A percentile compares a stretch with the other conserved stretches of the same genome.
phyloP scores from a whole-genome alignment of 768 basidiomycete species.

The Mycena capillaripes region DNA sequence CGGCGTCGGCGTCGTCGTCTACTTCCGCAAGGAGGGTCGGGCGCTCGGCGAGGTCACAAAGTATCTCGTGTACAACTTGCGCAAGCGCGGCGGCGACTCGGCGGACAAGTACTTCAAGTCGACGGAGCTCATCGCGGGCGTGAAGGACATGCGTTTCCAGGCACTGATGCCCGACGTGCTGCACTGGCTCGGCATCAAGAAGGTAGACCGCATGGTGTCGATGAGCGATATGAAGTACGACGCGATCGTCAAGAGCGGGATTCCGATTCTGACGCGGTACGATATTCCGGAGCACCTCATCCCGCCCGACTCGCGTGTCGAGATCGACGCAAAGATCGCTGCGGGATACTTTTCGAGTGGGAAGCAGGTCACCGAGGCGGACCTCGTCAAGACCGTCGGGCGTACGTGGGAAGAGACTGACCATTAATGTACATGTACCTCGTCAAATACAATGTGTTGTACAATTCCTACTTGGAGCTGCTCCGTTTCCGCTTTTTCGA shows the following conservation, averaged over 20 bases:
- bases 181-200: slow-evolving; percentile 94
- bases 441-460: neutral
- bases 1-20: slow-evolving; percentile 93
- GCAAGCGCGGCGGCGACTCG: slow-evolving; percentile 94
- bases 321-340: slow-evolving; percentile 97
- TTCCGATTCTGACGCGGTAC: slow-evolving; percentile 84
- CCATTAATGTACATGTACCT: slow-evolving; percentile 58
- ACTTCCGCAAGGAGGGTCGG: slow-evolving; percentile 95
- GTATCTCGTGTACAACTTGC: slow-evolving; percentile 96
- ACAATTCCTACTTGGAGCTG: slow-evolving; percentile 1
- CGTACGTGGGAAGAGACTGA: slow-evolving; percentile 93
- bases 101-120: slow-evolving; percentile 96
- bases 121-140: slow-evolving; percentile 94
- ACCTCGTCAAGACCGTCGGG: slow-evolving; percentile 89
- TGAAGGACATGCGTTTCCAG: slow-evolving; percentile 96
- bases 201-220: slow-evolving; percentile 90
- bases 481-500: slow-evolving; percentile 32
- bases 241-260: slow-evolving; percentile 91
- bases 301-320: slow-evolving; percentile 90
- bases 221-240: slow-evolving; percentile 98
- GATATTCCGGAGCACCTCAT: slow-evolving; percentile 94
- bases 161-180: slow-evolving; percentile 96
- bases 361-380: slow-evolving; percentile 81
- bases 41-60: slow-evolving; percentile 96
- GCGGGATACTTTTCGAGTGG: slow-evolving; percentile 92